Base-by-base conservation (phyloP, 495 filamentous ascomycete species). In the Penicillium nucicola region DNA sequence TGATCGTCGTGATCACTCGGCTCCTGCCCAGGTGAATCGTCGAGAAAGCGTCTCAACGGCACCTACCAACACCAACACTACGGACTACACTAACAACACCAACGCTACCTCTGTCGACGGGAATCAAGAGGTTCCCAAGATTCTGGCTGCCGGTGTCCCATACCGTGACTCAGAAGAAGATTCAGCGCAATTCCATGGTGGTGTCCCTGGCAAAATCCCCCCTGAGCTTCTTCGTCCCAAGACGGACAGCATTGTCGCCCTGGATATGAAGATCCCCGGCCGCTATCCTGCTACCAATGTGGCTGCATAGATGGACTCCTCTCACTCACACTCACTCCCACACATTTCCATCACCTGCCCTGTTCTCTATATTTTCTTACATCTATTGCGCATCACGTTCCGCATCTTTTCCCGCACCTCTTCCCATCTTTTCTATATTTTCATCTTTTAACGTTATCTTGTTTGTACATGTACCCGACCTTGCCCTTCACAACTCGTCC, bases 201-300 rank as follows among this genome's bases (percentile, higher is more conserved):
- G 20, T 10, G 42, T 23, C n/a, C 37, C 8, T 2, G 22, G 30
- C 14, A 48, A 50, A 14, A 10, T 49, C 3, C 41, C 40, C 5
- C 45, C 54, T 31, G 57, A 56, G 17, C 6, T 58, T 20, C 54
- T 38, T 20, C 64, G 55, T 15, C 45, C 60, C 30, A 52, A 61
- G 31, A 55, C 53, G 28, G 69, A 72, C 55, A 63, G 58, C 39
- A 66, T 62, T 20, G 37, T 57, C 9, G 65, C 66, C 5, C 58
- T 71, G 31, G 69, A 68, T 41, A 50, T 68, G 56, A 61, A 66
- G 39, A 71, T 75, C n/a, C 71, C 71, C 0, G 71, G 71, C 15
- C 65, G 61, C 36, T 75, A 48, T 42, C 71, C 71, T 10, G 68
- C 57, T 12, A 60, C 65, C 42, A 64, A 66, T 52, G 56, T 71